These are phyloP conservation scores for Auricularia heimuer DNA, from an alignment of 768 basidiomycete genomes.

Conservation along the genomic window DNA sequence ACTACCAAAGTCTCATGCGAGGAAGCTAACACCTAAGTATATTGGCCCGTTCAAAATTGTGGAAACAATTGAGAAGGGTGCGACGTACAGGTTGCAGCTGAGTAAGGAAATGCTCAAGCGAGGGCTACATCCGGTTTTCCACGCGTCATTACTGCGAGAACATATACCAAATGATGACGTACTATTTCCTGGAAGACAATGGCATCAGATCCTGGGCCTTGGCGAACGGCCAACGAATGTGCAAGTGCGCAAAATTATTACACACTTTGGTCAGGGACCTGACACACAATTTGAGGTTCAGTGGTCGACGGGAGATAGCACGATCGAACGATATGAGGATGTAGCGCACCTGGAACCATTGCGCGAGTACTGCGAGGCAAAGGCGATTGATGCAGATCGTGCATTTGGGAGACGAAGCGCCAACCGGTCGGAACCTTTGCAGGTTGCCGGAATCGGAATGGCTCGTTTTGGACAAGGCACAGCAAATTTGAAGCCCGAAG, in stretches of 20 bases:
- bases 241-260: not conserved
- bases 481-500: too few relatives aligned
- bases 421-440: too few relatives aligned
- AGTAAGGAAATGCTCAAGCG: not conserved
- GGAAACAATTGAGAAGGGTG: not conserved
- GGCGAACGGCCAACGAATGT: not conserved
- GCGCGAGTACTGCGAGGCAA: not conserved
- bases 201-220: not conserved
- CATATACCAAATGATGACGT: not conserved
- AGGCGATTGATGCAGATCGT: not conserved
- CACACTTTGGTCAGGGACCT: not conserved
- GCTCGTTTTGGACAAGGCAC: too few relatives aligned
- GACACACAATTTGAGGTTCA: not conserved
- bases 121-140: not conserved
- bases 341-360: not conserved
- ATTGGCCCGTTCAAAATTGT: not conserved
- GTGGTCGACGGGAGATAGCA: not conserved
- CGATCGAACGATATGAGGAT: not conserved
- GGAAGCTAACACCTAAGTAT: not conserved
- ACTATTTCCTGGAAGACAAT: not conserved
- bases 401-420: not conserved
- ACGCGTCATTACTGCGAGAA: not conserved
- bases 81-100: not conserved
- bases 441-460: too few relatives aligned
- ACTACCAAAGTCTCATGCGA: not conserved